These are phyloP conservation scores for Fonsecaea erecta DNA, from an alignment of 2,329 filamentous ascomycete genomes.

Conservation along the genomic window DNA sequence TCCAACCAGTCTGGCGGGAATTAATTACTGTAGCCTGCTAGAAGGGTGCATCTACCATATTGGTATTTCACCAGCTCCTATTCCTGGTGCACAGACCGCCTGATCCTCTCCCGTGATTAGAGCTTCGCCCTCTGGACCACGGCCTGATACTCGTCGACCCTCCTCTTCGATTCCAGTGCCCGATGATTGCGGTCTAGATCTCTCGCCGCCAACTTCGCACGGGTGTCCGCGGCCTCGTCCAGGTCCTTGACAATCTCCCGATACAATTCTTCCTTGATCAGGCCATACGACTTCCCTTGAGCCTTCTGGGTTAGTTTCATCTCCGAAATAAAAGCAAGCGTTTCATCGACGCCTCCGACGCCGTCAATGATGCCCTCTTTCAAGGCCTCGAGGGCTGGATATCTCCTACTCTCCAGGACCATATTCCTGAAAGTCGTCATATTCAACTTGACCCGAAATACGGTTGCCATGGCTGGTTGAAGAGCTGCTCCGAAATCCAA, in stretches of 20 bases:
- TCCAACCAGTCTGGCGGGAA: background rate
- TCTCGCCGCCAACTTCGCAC: conserved; percentile 54
- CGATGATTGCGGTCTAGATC: conserved; percentile 50
- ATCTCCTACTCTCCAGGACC: conserved; percentile 75
- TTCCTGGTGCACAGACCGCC: background rate
- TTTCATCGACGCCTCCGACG: conserved; percentile 68
- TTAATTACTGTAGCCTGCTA: background rate
- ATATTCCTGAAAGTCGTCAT: conserved; percentile 63
- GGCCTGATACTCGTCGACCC: conserved; percentile 58
- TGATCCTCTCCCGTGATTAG: conserved; percentile 34
- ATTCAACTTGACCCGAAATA: conserved; percentile 73
- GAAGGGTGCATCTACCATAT: background rate
- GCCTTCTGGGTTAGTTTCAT: conserved; percentile 65
- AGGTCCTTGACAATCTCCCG: conserved; percentile 63
- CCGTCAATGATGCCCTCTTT: conserved; percentile 71
- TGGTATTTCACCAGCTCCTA: background rate
- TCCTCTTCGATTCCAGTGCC: conserved; percentile 52
- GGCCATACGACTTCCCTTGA: conserved; percentile 69
- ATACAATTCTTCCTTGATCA: conserved; percentile 77
- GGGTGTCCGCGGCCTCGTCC: conserved; percentile 52
- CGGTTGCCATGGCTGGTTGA: conserved; percentile 71
- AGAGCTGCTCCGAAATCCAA: conserved; percentile 79
- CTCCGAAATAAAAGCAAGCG: conserved; percentile 63
- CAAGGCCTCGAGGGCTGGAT: conserved; percentile 66
- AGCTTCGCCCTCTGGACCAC: conserved; percentile 50